These are phyloP conservation scores for Cutaneotrichosporon spelunceum DNA, from an alignment of 1,284 basidiomycete species.

Conservation along the genomic window DNA sequence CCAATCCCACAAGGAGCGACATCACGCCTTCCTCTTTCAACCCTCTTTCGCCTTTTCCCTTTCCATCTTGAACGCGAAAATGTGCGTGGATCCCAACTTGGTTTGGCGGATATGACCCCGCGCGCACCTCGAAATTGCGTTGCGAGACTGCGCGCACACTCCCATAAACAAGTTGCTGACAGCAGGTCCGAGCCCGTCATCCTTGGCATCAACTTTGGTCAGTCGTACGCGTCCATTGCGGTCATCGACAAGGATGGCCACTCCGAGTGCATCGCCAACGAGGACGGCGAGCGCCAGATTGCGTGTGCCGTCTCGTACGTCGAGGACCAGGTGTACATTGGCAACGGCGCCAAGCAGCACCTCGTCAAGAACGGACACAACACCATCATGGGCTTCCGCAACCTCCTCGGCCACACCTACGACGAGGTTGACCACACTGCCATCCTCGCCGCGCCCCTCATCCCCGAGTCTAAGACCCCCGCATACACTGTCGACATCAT, in stretches of 20 bases:
- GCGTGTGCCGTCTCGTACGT: conserved; percentile 90
- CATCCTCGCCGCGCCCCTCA: conserved; percentile 53
- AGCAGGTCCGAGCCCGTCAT: conserved; percentile 49
- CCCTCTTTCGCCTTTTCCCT: not conserved
- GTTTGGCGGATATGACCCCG: not conserved
- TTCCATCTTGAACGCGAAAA: conserved; percentile 9
- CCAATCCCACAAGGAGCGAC: not conserved
- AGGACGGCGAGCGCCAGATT: conserved; percentile 97
- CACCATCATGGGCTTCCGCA: conserved; percentile 90
- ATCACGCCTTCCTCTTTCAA: not conserved
- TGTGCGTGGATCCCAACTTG: conserved; percentile 7
- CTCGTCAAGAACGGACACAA: conserved; percentile 93
- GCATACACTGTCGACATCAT: conserved; percentile 83
- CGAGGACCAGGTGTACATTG: conserved; percentile 89
- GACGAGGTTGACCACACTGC: conserved; percentile 53
- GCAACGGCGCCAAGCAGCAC: conserved; percentile 91
- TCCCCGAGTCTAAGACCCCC: conserved; percentile 70
- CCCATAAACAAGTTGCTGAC: conserved; percentile 4
- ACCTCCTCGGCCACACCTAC: conserved; percentile 83
- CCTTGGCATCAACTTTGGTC: conserved; percentile 95
- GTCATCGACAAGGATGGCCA: conserved; percentile 93
- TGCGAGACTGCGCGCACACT: not conserved
- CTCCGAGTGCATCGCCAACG: conserved; percentile 93
- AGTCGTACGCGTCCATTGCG: conserved; percentile 91
- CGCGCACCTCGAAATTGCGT: not conserved